A percentile compares a stretch with the other conserved stretches of the same genome.
These are phyloP conservation scores for Posidonia oceanica DNA, from an alignment of 116 monocot genomes.

Conservation along the genomic window DNA sequence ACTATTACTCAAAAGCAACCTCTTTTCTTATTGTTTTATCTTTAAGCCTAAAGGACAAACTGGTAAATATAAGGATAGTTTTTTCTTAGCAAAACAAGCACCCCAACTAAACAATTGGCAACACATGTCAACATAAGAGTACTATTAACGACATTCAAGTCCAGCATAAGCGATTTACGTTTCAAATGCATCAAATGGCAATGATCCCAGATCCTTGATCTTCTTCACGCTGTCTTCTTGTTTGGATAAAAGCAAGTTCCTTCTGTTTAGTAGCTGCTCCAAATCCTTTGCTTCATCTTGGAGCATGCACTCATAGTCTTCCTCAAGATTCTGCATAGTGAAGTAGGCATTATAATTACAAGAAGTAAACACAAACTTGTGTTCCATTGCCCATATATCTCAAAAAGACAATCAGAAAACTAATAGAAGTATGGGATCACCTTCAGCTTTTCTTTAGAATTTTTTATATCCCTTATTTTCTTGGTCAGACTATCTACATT, in stretches of 20 bases:
- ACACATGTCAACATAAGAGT: no score
- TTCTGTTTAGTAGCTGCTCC: slow-evolving; percentile 44
- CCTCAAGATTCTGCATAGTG: slow-evolving; percentile 53
- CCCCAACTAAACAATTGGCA: no score
- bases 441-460: slow-evolving; percentile 58
- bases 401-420: background rate
- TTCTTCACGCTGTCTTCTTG: slow-evolving; percentile 56
- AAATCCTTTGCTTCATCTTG: slow-evolving; percentile 87
- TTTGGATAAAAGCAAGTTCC: no score
- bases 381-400: background rate
- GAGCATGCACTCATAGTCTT: slow-evolving; percentile 49
- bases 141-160: background rate
- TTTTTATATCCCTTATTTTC: no score
- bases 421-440: slow-evolving; percentile 17
- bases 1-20: no score
- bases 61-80: background rate
- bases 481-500: no score
- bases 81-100: background rate
- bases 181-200: slow-evolving; percentile 97
- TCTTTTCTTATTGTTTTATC: background rate
- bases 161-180: slow-evolving; percentile 29
- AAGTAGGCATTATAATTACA: no score
- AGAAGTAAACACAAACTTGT: no score
- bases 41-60: no score
- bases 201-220: slow-evolving; percentile 87